phyloP scores from a whole-genome alignment of 352 stramenopile genomes.

The Phytophthora nicotianae region DNA sequence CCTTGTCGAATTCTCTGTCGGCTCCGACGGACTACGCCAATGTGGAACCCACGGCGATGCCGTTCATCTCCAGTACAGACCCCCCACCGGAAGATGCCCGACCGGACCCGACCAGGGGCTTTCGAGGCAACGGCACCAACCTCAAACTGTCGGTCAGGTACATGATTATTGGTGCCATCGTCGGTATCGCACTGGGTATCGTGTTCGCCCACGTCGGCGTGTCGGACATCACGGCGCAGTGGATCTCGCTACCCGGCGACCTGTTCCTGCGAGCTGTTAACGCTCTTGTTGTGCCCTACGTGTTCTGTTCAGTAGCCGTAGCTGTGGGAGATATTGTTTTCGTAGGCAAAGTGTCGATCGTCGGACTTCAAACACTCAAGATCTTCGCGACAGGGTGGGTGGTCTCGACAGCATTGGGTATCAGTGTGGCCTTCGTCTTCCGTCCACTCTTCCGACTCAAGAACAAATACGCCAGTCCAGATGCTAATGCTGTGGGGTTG shows the following conservation, averaged over 20 bases:
- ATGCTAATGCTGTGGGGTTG: conserved; percentile 50
- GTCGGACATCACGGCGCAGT: conserved; percentile 46
- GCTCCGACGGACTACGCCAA: conserved; percentile 46
- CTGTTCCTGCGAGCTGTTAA: conserved; percentile 81
- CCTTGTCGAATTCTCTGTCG: conserved; percentile 17
- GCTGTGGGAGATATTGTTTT: conserved; percentile 79
- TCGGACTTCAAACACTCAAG: conserved; percentile 67
- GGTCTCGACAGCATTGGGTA: conserved; percentile 49
- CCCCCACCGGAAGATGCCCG: conserved; percentile 13
- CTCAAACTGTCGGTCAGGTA: conserved; percentile 56
- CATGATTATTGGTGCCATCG: conserved; percentile 55
- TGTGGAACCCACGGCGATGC: conserved; percentile 36
- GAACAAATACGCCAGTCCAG: conserved; percentile 15
- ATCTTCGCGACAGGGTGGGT: conserved; percentile 70
- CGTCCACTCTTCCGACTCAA: conserved; percentile 56
- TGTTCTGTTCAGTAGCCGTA: conserved; percentile 82
- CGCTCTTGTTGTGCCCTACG: conserved; percentile 78
- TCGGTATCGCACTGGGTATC: conserved; percentile 61
- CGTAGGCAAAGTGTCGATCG: conserved; percentile 71
- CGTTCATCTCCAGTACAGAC: conserved; percentile 42
- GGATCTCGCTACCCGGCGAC: conserved; percentile 74
- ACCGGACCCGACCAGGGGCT: conserved; percentile 33
- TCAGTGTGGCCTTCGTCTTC: conserved; percentile 62
- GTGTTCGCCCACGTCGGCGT: conserved; percentile 49
- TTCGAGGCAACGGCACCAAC: conserved; percentile 47